Conservation (phyloP, 2,329 filamentous ascomycete genomes). For the Aspergillus pseudoterreus region DNA sequence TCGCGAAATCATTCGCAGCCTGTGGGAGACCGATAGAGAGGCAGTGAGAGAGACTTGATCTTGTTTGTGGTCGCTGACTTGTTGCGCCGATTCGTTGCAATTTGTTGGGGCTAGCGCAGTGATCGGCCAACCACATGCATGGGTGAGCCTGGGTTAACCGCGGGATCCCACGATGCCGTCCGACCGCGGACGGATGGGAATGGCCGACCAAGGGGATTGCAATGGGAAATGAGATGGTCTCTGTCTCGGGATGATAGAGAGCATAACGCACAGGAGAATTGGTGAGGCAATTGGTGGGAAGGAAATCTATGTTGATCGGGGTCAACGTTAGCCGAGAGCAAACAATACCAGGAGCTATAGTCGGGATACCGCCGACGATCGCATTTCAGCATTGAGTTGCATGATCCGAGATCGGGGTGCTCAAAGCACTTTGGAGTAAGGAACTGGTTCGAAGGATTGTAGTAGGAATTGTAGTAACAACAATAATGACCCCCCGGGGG, state of each 20-base stretch:
- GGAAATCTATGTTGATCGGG: too few species aligned
- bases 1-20: conserved; percentile 31
- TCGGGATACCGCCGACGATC: background rate
- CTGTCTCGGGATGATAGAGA: too few species aligned
- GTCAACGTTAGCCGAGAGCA: background rate
- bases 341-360: background rate
- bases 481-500: background rate
- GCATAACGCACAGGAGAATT: too few species aligned
- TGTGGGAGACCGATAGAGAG: conserved; percentile 35
- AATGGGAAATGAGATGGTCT: background rate
- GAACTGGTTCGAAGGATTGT: too few species aligned
- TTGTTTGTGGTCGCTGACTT: background rate
- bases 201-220: background rate
- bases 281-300: too few species aligned
- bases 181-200: conserved; percentile 8
- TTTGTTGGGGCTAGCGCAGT: background rate
- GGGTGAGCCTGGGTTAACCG: conserved; percentile 2
- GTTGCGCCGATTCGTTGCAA: background rate
- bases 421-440: too few species aligned
- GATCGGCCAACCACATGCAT: conserved; percentile 3
- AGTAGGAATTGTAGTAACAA: too few species aligned
- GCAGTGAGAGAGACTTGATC: background rate
- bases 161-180: conserved; percentile 5
- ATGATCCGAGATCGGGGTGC: conserved; percentile 1
- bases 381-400: too few species aligned